Conservation (phyloP, 2,329 filamentous ascomycete genomes). For the Penicillium sp. region DNA sequence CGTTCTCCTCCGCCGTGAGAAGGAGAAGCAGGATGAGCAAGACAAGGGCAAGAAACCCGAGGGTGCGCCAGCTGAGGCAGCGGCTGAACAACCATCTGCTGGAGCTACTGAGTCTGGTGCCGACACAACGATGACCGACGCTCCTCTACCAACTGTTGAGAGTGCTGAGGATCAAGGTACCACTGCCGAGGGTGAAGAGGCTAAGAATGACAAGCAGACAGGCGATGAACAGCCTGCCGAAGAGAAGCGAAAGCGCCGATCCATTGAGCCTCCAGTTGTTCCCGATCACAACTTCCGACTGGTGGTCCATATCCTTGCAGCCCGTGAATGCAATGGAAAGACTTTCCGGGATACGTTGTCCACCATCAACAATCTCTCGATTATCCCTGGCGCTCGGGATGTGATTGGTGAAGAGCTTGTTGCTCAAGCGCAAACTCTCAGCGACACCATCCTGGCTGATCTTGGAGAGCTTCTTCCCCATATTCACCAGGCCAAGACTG, state of each 20-base stretch:
- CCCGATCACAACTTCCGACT: conserved; percentile 87
- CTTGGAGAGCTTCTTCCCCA: conserved; percentile 83
- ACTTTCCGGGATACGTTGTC: conserved; percentile 97
- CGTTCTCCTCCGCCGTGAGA: conserved; percentile 78
- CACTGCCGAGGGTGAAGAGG: conserved; percentile 44
- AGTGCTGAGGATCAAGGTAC: conserved; percentile 33
- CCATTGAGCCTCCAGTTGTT: conserved; percentile 77
- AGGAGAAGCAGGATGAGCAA: conserved; percentile 63
- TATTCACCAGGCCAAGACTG: conserved; percentile 81
- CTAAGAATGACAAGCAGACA: background rate
- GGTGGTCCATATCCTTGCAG: conserved; percentile 95
- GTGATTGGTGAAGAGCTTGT: conserved; percentile 93
- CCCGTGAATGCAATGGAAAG: conserved; percentile 93
- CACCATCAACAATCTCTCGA: conserved; percentile 97
- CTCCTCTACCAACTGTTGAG: conserved; percentile 37
- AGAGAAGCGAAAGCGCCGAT: conserved; percentile 61
- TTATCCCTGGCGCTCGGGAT: conserved; percentile 85
- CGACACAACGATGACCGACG: conserved; percentile 48
- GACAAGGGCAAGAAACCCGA: conserved; percentile 46
- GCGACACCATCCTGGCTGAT: conserved; percentile 80
- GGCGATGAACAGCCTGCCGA: conserved; percentile 5
- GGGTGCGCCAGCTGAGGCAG: conserved; percentile 26
- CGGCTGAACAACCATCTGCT: conserved; percentile 28
- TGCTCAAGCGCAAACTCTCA: conserved; percentile 80
- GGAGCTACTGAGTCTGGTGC: conserved; percentile 33